Percentiles rank a stretch among this genome's conserved stretches.
Conservation (phyloP, 2,329 filamentous ascomycete genomes). For the Tympanopsis confertula region DNA sequence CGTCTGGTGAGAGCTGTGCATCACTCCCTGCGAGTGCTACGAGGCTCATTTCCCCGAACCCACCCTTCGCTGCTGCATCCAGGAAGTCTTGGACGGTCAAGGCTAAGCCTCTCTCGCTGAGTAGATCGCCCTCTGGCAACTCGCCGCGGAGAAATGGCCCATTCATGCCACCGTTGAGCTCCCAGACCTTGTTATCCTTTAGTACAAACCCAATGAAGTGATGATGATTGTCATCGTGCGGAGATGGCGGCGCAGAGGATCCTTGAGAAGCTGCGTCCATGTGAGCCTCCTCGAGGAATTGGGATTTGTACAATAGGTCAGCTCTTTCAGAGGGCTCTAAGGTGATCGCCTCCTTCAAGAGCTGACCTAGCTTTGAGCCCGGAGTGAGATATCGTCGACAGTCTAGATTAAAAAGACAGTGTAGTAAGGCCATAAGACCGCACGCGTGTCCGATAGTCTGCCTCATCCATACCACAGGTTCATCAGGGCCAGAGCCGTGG, state of each 20-base stretch:
- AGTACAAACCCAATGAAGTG: background rate
- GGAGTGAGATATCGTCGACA: background rate
- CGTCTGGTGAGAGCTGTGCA: too few species aligned
- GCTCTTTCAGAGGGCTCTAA: background rate
- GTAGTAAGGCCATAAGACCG: background rate
- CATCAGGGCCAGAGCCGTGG: background rate
- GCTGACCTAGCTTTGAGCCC: background rate
- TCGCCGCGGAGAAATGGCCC: background rate
- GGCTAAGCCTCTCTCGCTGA: background rate
- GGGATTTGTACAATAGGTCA: background rate
- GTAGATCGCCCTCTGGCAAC: background rate
- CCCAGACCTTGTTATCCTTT: background rate
- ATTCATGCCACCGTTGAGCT: background rate
- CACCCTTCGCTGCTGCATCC: background rate
- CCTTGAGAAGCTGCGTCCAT: background rate
- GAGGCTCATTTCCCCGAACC: background rate
- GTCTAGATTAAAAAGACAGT: background rate
- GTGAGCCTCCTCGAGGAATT: background rate
- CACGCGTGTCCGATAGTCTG: background rate
- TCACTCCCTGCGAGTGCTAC: background rate
- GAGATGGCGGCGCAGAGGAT: background rate
- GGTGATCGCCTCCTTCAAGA: background rate
- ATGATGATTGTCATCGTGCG: background rate
- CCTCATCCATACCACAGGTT: background rate
- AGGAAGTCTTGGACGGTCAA: background rate